Evolutionary conservation across 2,329 filamentous ascomycete species (phyloP), one percentile per base, ranked within the genome.

Genomic region (Aphanoascus verrucosus): DNA sequence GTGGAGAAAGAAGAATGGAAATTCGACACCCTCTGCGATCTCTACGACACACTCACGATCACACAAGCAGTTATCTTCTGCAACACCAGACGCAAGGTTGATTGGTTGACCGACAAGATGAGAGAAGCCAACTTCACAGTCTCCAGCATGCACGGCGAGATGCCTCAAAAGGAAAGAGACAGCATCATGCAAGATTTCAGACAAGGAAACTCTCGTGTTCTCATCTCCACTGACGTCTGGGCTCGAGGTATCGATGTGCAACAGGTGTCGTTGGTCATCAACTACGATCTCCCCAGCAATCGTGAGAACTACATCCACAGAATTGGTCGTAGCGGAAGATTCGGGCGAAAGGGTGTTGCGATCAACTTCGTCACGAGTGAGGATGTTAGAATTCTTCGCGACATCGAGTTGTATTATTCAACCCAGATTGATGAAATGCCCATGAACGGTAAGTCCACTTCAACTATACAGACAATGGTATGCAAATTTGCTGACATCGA

Each of bases 1-100:
- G 93, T 97, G 17, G 93, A 98, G 73, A 97, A 96, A 77, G 93
- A 98, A 71, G 93, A 97, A 69, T 98, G 93, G 93, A 98, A 98
- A 72, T 95, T 98, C 63, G 93, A 98, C 69, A 98, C 93, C 2
- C 83, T 98, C 3, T 97, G 89, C 72, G 93, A 98, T 74, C 84
- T 98, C 55, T 98, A 98, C 78, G 93, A 98, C 69, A 97, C 93
- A 11, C 80, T 98, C 43, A 98, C 93, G 53, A 97, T 98, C 67
- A 97, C 93, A 14, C 93, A 97, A 74, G 93, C 93, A 44, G 93
- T 98, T 69, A 98, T 98, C 69, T 98, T 98, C 79, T 98, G 93
- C 80, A 98, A 98, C 74, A 98, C 93, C 5, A 85, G 93, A 61
- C 83, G 93, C 71, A 98, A 98, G 86, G 93, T 98, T 51, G 93